Base-by-base conservation (phyloP, 2,329 filamentous ascomycete genomes). In the Sporothrix phasma region DNA sequence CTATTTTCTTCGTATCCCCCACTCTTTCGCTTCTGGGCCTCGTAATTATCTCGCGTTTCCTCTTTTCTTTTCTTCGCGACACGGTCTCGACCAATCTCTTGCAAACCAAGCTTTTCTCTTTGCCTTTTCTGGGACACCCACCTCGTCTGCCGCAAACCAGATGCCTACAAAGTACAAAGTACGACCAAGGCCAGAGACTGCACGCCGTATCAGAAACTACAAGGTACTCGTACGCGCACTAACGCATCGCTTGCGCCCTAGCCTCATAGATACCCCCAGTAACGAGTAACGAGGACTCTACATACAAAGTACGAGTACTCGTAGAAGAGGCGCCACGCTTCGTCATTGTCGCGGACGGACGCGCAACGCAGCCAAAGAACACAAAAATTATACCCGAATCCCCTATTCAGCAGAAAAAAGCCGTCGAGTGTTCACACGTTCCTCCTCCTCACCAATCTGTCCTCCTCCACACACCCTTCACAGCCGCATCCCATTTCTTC, bases 51-150 rank as follows among this genome's bases (percentile, higher is more conserved):
- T 45, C 41, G 22, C n/a, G 41, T 60, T 22, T 15, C 17, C 60
- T 51, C 31, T 19, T 41, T 26, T 37, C 24, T 53, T 15, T 45
- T 15, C 31, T 26, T 22, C 5, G 31, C 46, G 54, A 19, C 56
- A 34, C 17, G 63, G 46, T 62, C 64, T 65, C 59, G 64, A 62
- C 59, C 60, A 58, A 65, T 62, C 43, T 51, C 62, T 62, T 51
- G 22, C 46, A 47, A 49, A 45, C 51, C 51, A 65, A 65, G 64
- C 64, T 62, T 65, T 64, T 65, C 37, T 39, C 26, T 61, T 59
- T 39, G 37, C 24, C 7, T 63, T 56, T 39, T 56, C 31, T 39
- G 46, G 46, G 29, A 34, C 49, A 22, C 53, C 34, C n/a, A n/a
- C n/a, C 29, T 34, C 47, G 24, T 31, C 47, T 22, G 5, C 26